Base-by-base conservation (phyloP, 805 yeast species). In the Hanseniaspora thailandica region DNA sequence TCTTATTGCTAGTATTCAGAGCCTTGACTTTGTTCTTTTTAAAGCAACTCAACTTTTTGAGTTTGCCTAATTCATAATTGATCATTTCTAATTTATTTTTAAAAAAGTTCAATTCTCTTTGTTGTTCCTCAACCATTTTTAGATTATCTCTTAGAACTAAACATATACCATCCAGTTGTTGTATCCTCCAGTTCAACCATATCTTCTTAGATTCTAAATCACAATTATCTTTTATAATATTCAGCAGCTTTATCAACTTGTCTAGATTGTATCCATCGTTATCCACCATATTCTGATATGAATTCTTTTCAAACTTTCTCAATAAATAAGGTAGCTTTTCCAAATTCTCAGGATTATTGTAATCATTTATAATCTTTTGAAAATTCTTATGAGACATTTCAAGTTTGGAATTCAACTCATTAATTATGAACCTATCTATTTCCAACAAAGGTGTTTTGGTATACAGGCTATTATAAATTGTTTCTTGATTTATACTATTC, bases 111-210 rank as follows among this genome's bases (percentile, higher is more conserved):
- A 65, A 45, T 22, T 57, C 61, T 10, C 57, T 54, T n/a, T 57
- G 52, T 44, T 63, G 68, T 38, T 60, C 65, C 25, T 59, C 56
- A 28, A 66, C 36, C 7, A 60, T 28, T 1, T 55, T 35, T 2
- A 63, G 35, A 48, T 66, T 65, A 40, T 65, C 70, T 15, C 55
- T 39, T 20, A 67, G 45, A 8, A 64, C 68, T 22, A 46, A 62
- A 31, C 73, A 60, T 15, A 80, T 66, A 39, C 77, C 79, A 23
- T 69, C 66, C 5, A 76, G 60, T 45, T 80, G 71, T 56, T 77
- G 76, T 12, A 69, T 62, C 56, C 85, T 66, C 87, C 86, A 81
- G 47, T 73, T 75, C 58, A 76, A 77, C 85, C 86, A 81, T 0
- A 75, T 74, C 36, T 71, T 72, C 55, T 69, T 71, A 0, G 85